phyloP scores from a whole-genome alignment of 1,284 basidiomycete genomes.

The Papiliotrema nemorosa region DNA sequence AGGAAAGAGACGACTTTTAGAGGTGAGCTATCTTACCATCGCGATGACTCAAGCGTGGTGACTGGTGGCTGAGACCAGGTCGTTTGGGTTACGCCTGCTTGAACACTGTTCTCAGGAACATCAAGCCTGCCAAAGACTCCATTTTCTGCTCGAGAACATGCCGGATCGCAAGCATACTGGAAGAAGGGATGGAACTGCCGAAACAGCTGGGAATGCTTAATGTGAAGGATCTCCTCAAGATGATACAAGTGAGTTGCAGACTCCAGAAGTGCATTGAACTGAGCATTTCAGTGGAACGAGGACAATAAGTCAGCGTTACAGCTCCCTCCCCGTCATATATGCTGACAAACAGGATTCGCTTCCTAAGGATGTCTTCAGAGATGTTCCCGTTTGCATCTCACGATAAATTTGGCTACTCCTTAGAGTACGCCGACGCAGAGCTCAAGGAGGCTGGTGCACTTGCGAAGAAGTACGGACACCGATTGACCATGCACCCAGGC shows the following conservation, averaged over 20 bases:
- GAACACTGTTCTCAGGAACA: conserved; percentile 20
- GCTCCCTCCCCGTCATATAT: conserved; percentile 7
- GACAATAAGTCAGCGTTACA: conserved; percentile 55
- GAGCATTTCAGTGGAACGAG: conserved; percentile 70
- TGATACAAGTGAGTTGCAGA: conserved; percentile 54
- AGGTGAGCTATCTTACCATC: too few species aligned
- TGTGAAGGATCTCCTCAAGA: conserved; percentile 62
- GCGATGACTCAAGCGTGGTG: conserved; percentile 11
- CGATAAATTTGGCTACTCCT: conserved; percentile 69
- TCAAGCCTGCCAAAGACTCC: conserved; percentile 19
- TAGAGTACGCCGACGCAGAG: conserved; percentile 51
- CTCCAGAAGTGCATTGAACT: neutral
- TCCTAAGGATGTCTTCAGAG: conserved; percentile 79
- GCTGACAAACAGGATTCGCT: conserved; percentile 58
- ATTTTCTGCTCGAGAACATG: conserved; percentile 57
- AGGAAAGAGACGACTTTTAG: conserved; percentile 60
- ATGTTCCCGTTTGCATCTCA: conserved; percentile 94
- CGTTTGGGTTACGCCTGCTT: conserved; percentile 47
- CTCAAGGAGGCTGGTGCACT: conserved; percentile 60
- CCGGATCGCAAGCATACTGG: conserved; percentile 71
- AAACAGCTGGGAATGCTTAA: conserved; percentile 77
- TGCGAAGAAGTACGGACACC: conserved; percentile 70
- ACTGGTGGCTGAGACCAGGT: conserved; percentile 17
- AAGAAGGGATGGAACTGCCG: conserved; percentile 74
- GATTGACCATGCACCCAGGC: conserved; percentile 82